Base-by-base conservation (phyloP, 805 yeast genomes). In the Wickerhamiella slavikovae region DNA sequence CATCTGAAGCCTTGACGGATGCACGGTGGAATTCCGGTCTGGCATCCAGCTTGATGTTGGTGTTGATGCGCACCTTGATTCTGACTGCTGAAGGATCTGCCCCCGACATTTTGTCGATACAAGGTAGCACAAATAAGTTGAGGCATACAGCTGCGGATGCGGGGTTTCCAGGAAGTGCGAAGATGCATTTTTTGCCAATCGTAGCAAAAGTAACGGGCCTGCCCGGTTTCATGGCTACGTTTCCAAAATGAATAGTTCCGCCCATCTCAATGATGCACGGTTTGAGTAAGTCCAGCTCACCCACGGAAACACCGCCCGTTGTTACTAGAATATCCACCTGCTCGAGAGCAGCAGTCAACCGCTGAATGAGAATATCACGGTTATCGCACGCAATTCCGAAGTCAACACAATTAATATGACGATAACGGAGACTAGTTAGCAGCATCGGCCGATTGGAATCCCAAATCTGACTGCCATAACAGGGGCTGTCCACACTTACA, bases 271-370 rank as follows among this genome's bases (percentile, higher is more conserved):
- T 63, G 15, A 65, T 59, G 0, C 58, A 50, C 0, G 70, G 69
- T 32, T 65, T 65, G 24, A 65, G 40, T 11, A 63, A 45, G 40
- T 65, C 71, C 20, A 55, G 35, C 39, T 65, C 71, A 2, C 71
- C 71, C 71, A 65, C 65, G 1, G 71, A 65, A 2, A 65, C 71
- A 15, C 71, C 71, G 2, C 71, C 71, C 1, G 66, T 57, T 2
- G 71, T 64, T 22, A 65, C 49, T 22, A 65, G 37, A 22, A 55
- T 55, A 32, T 65, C 70, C 10, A 58, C 43, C 4, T 36, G 20
- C 4, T 38, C 33, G 15, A 59, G 43, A 0, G 57, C 55, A 0
- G 30, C 28, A 1, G 27, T 16, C 4, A 62, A 38, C 8, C 32
- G 28, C 3, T 29, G 27, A 13, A 38, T 46, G 4, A 64, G 41